These are phyloP conservation scores for Trypanosoma mega DNA, from an alignment of 208 protist genomes.

Conservation along the genomic window DNA sequence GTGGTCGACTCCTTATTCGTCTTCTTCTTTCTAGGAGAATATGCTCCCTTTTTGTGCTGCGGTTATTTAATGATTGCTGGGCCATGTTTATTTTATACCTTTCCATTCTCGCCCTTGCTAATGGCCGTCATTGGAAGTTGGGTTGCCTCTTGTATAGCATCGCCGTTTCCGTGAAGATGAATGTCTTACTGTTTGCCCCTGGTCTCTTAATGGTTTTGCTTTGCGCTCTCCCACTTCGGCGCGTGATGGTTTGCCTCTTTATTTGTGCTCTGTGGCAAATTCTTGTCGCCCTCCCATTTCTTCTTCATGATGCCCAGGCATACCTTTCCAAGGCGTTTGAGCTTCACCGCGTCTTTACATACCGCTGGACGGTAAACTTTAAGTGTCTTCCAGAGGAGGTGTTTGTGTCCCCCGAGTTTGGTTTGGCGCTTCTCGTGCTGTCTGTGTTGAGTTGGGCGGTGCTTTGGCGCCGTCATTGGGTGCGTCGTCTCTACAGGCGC, in stretches of 20 bases:
- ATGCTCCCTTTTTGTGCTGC: conserved; percentile 83
- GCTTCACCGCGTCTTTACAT: conserved; percentile 62
- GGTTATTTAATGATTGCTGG: conserved; percentile 91
- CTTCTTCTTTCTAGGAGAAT: conserved; percentile 76
- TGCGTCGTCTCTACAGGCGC: conserved; percentile 25
- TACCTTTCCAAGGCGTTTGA: conserved; percentile 73
- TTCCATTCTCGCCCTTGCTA: conserved; percentile 48
- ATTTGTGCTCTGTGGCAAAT: conserved; percentile 64
- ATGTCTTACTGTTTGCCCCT: conserved; percentile 92
- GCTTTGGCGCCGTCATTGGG: conserved; percentile 54
- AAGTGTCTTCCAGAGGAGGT: conserved; percentile 63
- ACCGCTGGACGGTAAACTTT: conserved; percentile 78
- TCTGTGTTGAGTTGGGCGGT: conserved; percentile 54
- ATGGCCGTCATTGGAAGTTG: conserved; percentile 43
- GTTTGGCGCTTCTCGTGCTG: conserved; percentile 40
- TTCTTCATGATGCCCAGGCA: conserved; percentile 35
- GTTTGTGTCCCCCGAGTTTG: conserved; percentile 45
- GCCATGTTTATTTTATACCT: conserved; percentile 81
- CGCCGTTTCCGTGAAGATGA: conserved; percentile 97
- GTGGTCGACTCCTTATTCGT: conserved; percentile 36
- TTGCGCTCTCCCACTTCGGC: conserved; percentile 37
- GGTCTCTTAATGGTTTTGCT: conserved; percentile 77
- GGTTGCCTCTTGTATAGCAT: conserved; percentile 71
- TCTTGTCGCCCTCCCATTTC: conserved; percentile 60
- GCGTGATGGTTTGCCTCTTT: conserved; percentile 60